Conservation (phyloP, 495 filamentous ascomycete genomes). For the Acidiella bohemica region DNA sequence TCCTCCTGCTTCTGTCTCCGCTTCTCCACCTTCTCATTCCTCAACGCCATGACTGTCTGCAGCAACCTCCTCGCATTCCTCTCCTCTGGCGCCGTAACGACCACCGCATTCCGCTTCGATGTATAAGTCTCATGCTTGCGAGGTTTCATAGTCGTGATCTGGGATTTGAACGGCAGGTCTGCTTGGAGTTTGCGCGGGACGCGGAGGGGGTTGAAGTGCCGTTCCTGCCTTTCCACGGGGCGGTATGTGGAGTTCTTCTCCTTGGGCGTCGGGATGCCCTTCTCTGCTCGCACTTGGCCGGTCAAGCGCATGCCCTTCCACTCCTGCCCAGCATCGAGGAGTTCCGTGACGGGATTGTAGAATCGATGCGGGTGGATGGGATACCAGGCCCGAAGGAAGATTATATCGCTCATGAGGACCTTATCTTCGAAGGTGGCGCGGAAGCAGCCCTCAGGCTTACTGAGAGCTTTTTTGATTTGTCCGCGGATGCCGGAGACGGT, state of each 20-base stretch:
- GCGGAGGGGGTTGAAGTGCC: slow-evolving; percentile 88
- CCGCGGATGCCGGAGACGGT: slow-evolving; percentile 92
- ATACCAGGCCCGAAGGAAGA: slow-evolving; percentile 93
- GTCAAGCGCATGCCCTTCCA: slow-evolving; percentile 90
- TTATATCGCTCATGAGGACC: slow-evolving; percentile 88
- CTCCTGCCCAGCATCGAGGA: slow-evolving; percentile 45
- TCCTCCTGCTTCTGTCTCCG: slow-evolving; percentile 71
- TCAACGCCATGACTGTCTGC: slow-evolving; percentile 81
- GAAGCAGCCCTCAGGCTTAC: slow-evolving; percentile 87
- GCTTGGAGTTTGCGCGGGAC: slow-evolving; percentile 75
- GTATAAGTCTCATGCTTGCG: slow-evolving; percentile 76
- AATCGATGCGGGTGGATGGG: slow-evolving; percentile 85
- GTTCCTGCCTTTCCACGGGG: slow-evolving; percentile 60
- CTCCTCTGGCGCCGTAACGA: slow-evolving; percentile 70
- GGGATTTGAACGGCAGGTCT: slow-evolving; percentile 82
- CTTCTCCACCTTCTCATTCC: slow-evolving; percentile 82
- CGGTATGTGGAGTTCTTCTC: slow-evolving; percentile 71
- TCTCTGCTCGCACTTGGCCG: slow-evolving; percentile 73
- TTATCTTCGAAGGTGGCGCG: slow-evolving; percentile 97
- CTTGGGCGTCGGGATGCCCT: slow-evolving; percentile 62
- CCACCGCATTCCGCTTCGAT: slow-evolving; percentile 86
- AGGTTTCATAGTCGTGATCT: slow-evolving; percentile 67
- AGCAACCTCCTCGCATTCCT: slow-evolving; percentile 77
- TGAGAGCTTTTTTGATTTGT: slow-evolving; percentile 86
- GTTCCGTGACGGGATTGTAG: slow-evolving; percentile 92